Base-by-base conservation (phyloP, 768 basidiomycete species). In the Boletus vinaceobasis region DNA sequence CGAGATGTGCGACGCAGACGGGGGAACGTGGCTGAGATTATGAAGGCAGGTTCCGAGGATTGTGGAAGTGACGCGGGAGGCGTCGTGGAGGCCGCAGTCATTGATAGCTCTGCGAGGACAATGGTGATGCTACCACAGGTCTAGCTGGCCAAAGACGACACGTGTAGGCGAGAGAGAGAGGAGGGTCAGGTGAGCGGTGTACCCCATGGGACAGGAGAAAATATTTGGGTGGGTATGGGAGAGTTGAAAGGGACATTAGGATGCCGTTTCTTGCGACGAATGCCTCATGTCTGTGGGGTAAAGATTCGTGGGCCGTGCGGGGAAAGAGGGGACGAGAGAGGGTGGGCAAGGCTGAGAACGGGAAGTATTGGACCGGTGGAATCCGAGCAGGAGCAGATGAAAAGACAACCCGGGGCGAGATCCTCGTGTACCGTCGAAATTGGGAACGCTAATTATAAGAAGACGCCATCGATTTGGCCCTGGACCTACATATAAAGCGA, bases 271-370 rank as follows among this genome's bases (percentile, higher is more conserved):
- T 19, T 35, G 29, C 29, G 29, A 29, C 6, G 11, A 36, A 36
- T 19, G 29, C 52, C 58, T 59, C 62, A 47, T 62, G 64, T 46
- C 10, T 67, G 65, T 43, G 66, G 66, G 66, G 66, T 62, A 61
- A 37, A 14, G 2, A 38, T 47, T 17, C 23, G 23, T 23, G 23
- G 2, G 23, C 43, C 54, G 29, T 64, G 66, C 53, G 66, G 66
- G 66, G 66, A 53, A 63, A 61, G 54, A 48, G 62, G 55, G 66
- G 58, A 37, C 29, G 29, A 4, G 7, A n/a, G 31, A 27, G 27
- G 23, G 17, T 5, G 44, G 35, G 23, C 4, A 26, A 8, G 36
- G 36, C 8, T 8, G n/a, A 8, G 29, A 5, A 26, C 43, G n/a
- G 27, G 43, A 11, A 29, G n/a, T n/a, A 3, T 0, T 29, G 43